Conservation (phyloP, 176 grass and related monocot genomes). For the Rhynchospora pubera region DNA sequence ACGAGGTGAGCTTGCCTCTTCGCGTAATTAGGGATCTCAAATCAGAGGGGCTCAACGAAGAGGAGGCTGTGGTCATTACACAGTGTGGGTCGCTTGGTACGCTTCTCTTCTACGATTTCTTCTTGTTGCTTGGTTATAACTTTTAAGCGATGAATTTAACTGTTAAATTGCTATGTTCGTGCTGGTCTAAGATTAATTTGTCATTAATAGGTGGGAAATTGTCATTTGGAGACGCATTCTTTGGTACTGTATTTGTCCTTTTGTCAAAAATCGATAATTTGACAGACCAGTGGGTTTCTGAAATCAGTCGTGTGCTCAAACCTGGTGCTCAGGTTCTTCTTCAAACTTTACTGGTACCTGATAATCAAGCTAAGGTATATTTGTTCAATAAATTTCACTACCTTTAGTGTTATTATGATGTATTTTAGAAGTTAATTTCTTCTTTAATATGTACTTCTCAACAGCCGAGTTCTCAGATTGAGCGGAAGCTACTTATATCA, state of each 20-base stretch:
- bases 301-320: constrained; percentile 62
- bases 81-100: constrained; percentile 62
- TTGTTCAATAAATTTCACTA: not conserved
- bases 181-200: not conserved
- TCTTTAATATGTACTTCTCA: constrained; percentile 2
- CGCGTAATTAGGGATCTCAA: constrained; percentile 48
- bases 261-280: constrained; percentile 43
- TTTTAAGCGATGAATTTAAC: too few relatives aligned
- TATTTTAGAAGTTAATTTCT: not conserved
- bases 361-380: constrained; percentile 49
- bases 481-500: constrained; percentile 69
- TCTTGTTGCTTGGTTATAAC: too few relatives aligned
- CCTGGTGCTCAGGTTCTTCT: constrained; percentile 53
- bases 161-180: not conserved
- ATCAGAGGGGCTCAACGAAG: constrained; percentile 38
- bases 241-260: constrained; percentile 50
- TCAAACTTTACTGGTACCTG: constrained; percentile 29
- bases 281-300: constrained; percentile 41
- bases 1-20: constrained; percentile 53
- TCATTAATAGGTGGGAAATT: constrained; percentile 43
- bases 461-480: constrained; percentile 44
- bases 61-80: constrained; percentile 63
- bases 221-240: constrained; percentile 44
- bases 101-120: too few relatives aligned
- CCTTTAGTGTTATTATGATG: not conserved